Base-by-base conservation (phyloP, 352 stramenopile species). In the Globisporangium ultimum region DNA sequence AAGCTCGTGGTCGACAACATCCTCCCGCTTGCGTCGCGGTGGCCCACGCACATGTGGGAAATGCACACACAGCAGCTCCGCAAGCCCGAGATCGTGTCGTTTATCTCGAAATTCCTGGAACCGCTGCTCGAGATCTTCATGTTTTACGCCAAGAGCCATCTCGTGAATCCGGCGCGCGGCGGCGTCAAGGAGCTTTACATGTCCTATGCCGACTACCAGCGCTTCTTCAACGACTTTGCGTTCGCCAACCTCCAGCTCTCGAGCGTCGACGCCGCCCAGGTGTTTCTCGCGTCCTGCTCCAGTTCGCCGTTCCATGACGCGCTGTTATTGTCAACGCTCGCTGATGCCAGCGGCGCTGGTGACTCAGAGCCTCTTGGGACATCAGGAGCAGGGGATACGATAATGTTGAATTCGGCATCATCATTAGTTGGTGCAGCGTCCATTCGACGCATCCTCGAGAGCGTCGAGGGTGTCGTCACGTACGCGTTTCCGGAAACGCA, bases 201-300 rank as follows among this genome's bases (percentile, higher is more conserved):
- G 78, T 75, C 72, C 2, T 90, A 86, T 41, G 52, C 58, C 1
- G 79, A 92, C 66, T 90, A 80, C 57, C 78, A 87, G 71, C 74
- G 73, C 8, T 90, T 92, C 55, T 67, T 90, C 34, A 88, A 81
- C 53, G 83, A 92, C 50, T 92, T 92, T 67, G 67, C 66, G 15
- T 80, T 92, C 22, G 80, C 78, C 0, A 86, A 88, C 58, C 51
- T 91, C 13, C 76, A 86, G 24, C 56, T 91, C 22, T 90, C 81
- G 34, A 89, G 77, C 21, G 74, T 90, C 18, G 79, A 89, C 40
- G 74, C 75, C 3, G 78, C 80, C 11, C 80, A 92, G 46, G 70
- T 90, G 34, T 92, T 88, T 56, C 54, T 92, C 11, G 83, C 78
- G 1, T 63, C 83, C 9, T 90, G 83, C 53, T 78, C 69, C 10